Evolutionary conservation across 2,329 filamentous ascomycete species (phyloP), one percentile per base, ranked within the genome.

Genomic region (Coniella lustricola): DNA sequence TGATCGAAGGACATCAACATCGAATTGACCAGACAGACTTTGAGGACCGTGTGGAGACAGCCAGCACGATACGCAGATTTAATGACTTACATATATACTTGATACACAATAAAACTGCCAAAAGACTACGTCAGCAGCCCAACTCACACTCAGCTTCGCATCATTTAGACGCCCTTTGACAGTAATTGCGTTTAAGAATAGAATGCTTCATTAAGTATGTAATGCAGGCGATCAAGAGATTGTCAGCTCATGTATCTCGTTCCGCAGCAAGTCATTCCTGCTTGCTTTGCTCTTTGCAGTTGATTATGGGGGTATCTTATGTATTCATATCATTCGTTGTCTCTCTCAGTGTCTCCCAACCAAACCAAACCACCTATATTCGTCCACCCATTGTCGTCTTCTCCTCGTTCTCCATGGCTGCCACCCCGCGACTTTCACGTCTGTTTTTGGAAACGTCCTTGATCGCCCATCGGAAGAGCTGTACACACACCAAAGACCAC

Each of bases 391-490:
- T 12, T 14, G 36, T 38, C 16, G 10, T 21, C 7, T 38, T 18
- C 36, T 38, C 16, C 21, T 10, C 18, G 7, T 14, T 21, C 9
- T 22, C 18, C 18, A 14, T 10, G 17, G 10, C 22, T 25, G 1
- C 4, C 5, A 29, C 25, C 25, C 25, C 25, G 5, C 25, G 25
- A 29, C 18, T 16, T 17, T 32, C 22, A 14, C 21, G 35, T 20
- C 20, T 25, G 25, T 12, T 34, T 14, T 31, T 46, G 10, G 29
- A 22, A 3, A 46, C 10, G n/a, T 46, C 44, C 44, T 46, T 39
- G 14, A 39, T 14, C 13, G 37, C 47, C 35, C 47, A 44, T 35
- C 34, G 17, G 34, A 49, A 38, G 16, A 49, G 41, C 41, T 38
- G 40, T 44, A 20, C 34, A 18, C 21, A 31, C 25, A 10, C n/a